Base-by-base conservation (phyloP, 2,329 filamentous ascomycete species). In the Claviceps arundinis region DNA sequence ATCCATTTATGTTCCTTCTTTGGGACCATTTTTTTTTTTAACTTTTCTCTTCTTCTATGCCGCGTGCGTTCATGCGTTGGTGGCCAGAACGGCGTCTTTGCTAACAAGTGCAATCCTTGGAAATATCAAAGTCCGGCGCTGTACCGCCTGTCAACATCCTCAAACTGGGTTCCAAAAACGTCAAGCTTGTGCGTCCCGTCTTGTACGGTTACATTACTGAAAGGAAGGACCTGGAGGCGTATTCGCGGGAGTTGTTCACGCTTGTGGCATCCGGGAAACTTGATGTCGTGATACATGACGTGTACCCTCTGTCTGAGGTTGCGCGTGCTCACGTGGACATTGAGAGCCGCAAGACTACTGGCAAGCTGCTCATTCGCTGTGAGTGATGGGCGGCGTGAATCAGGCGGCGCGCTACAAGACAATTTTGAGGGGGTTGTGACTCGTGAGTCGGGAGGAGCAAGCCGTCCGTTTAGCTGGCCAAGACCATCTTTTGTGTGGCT, bases 321-420 rank as follows among this genome's bases (percentile, higher is more conserved):
- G 80, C 74, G 38, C 73, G 78, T 59, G 89, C 88, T 13, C 89
- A 95, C 56, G 68, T 71, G 48, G 88, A 95, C 65, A 75, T 96
- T 45, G 86, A 94, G 68, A 78, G 86, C 43, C 76, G 89, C 60
- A 87, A 84, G 73, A 93, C 88, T 2, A 87, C 81, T 11, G 90
- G 90, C 17, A 95, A 95, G 73, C 67, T 94, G 56, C 65, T 96
- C 52, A 66, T 95, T 61, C 83, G 82, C 69, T 76, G 81, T 47
- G 83, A 71, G 58, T 68, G 40, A 52, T 34, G 30, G 26, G 24
- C 24, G 24, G 1, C 24, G 24, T 26, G 24, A 26, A 26, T 6
- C 6, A 5, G 7, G 24, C 1, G 6, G 8, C 30, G 30, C 30
- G 8, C 8, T 30, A 30, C 26, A 30, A 30, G 8, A 2, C 9